Evolutionary conservation across 2,329 filamentous ascomycete genomes (phyloP), one percentile per base, ranked within the genome.

Genomic region (Xylariaceae sp.): DNA sequence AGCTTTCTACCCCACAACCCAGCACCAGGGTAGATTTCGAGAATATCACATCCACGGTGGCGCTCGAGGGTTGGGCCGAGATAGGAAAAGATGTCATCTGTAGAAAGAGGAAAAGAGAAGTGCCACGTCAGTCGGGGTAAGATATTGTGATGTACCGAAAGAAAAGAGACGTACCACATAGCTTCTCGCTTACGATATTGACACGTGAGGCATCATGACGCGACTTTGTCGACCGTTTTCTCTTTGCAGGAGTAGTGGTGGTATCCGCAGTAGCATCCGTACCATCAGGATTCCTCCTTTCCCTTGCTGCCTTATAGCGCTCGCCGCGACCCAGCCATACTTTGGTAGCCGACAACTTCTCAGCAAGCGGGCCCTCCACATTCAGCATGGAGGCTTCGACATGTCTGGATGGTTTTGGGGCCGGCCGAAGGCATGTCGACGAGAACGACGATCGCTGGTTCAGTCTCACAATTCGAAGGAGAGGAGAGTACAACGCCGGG

Each of bases 1-100:
- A 97, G 75, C 64, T 86, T 88, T 31, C 76, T 75, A 35, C 91
- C 95, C 83, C 87, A 94, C 2, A 95, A 51, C 6, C 91, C 89
- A 1, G 74, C 74, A 11, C 91, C 91, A 0, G 92, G 92, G 68
- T 91, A 89, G 53, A 96, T 75, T 67, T 97, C 92, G 64, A 99
- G 75, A 44, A 97, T 79, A 64, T 95, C 91, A 71, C 91, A 91
- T 51, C 89, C 88, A 48, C 77, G 74, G 69, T 94, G 86, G 44
- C 83, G 80, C 35, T 82, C 73, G 19, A 97, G 78, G 2, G 83
- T 84, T 1, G 80, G 79, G 2, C 80, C 82, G n/a, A 95, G 73
- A 57, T 88, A 88, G 5, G 81, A 68, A 45, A 95, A 64, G 11
- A 88, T 74, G 63, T 92, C 85, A 65, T 90, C 87, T 85, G 49